Evolutionary conservation across 2,329 filamentous ascomycete genomes (phyloP), one percentile per base, ranked within the genome.

Genomic region (Stagonosporopsis rhizophila): DNA sequence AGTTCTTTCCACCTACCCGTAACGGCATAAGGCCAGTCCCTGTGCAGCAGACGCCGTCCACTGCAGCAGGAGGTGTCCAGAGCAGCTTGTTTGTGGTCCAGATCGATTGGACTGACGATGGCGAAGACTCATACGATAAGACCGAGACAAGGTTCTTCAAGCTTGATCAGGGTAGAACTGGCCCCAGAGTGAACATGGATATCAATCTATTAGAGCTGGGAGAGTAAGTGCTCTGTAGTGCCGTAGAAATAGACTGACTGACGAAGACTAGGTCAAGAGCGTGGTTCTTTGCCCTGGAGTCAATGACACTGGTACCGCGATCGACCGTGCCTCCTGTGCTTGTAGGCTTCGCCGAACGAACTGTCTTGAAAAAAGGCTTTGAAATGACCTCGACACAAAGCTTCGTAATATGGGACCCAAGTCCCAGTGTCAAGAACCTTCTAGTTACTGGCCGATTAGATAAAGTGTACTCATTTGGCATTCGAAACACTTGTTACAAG

Each of bases 141-240:
- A 62, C 60, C 20, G 25, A 57, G 3, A 49, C 63, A 0, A 58
- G 57, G 14, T 75, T 60, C 45, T 75, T 60, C 39, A 65, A 52
- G 27, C 40, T 72, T 1, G 62, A 62, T 3, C 32, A 54, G 7
- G 67, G 63, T n/a, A 51, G 50, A 4, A 15, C 3, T 12, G 52
- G 32, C 2, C 66, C 65, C 1, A 64, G 45, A 28, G 53, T 64
- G 35, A 60, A 72, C 34, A 66, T 75, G 62, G 70, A 74, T 17
- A 58, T 75, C 27, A 73, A 72, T n/a, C 44, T 75, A 4, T 30
- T 74, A 17, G 72, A 75, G 44, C 56, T 75, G 3, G 68, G 64
- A 40, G 65, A 71, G 65, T 69, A 56, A 47, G 69, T 64, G 6
- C 3, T 11, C 17, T 15, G 6, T 4, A 8, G 8, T 20, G 2